Evolutionary conservation across 2,329 filamentous ascomycete species (phyloP).

Genomic region (Hymenoscyphus fructigenus): DNA sequence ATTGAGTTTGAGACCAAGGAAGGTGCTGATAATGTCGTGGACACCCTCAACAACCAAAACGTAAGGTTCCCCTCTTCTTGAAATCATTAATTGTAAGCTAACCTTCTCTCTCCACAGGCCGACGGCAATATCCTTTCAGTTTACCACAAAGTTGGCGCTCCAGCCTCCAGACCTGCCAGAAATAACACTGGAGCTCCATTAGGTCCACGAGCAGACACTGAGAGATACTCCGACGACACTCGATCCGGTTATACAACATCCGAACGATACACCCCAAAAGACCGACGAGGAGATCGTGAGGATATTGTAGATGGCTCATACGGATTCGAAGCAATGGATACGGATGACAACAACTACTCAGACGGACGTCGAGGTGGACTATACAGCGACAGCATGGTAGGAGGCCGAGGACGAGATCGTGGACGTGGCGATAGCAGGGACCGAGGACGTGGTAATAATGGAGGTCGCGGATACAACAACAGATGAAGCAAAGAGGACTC

Average conservation of each 20-base stretch:
- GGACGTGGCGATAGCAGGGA: slow-evolving; percentile 24
- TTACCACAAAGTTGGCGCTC: slow-evolving; percentile 59
- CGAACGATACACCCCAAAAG: slow-evolving; percentile 29
- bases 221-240: slow-evolving; percentile 22
- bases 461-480: slow-evolving; percentile 24
- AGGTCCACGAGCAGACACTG: slow-evolving; percentile 34
- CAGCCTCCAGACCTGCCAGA: slow-evolving; percentile 18
- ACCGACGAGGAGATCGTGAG: slow-evolving; percentile 22
- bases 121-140: slow-evolving; percentile 74
- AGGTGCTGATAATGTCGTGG: slow-evolving; percentile 72
- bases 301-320: slow-evolving; percentile 38
- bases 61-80: slow-evolving; percentile 45
- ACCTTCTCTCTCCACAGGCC: slow-evolving; percentile 48
- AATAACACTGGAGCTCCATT: slow-evolving; percentile 26
- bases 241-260: slow-evolving; percentile 24
- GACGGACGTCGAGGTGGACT: slow-evolving; percentile 25
- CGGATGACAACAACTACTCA: slow-evolving; percentile 28
- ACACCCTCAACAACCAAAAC: slow-evolving; percentile 76
- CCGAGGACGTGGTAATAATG: slow-evolving; percentile 24
- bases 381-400: slow-evolving; percentile 37
- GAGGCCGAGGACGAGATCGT: slow-evolving; percentile 18
- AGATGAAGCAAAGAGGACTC: slow-evolving; percentile 21
- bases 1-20: slow-evolving; percentile 71
- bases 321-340: slow-evolving; percentile 39
- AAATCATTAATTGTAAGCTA: slow-evolving; percentile 5